Base-by-base conservation (phyloP, 345 rosid species). In the Citrus trifoliata region DNA sequence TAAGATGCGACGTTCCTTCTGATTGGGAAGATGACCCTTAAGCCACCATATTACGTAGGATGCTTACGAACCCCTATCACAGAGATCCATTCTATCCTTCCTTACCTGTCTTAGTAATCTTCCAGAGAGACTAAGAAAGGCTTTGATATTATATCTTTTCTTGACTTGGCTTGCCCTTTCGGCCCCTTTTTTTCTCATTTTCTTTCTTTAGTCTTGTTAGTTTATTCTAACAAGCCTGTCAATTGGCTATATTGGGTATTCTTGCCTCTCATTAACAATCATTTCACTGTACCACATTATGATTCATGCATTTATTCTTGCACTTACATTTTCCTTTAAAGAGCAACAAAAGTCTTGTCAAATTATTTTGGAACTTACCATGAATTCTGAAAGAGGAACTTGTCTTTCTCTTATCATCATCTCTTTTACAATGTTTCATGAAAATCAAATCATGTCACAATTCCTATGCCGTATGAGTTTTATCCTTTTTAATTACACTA, bases 1-100 rank as follows among this genome's bases (percentile, higher is more conserved):
- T 65, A 51, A 77, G 68, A 81, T 80, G 67, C 77, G 89, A 88
- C 82, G 81, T 85, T 71, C 53, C 83, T 83, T 84, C 89, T 67
- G 81, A 74, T 60, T 80, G 67, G 67, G 85, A 86, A 81, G 84
- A 80, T 71, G 89, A 86, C 88, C 42, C 35, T 21, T 70, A 71
- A 80, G 70, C 84, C 83, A 80, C 87, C 88, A 69, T 73, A 74
- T 74, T 67, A 86, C 85, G 80, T 80, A 70, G 40, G 53, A 70
- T 71, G 69, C 33, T 69, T 69, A 53, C 75, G 58, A 76, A 75
- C 48, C 66, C 73, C 35, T 53, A 7, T 76, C 16, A 53, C 33
- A 10, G 27, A 66, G 70, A 80, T 80, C 42, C 75, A 80, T 82
- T 46, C 13, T 46, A 46, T 46, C 51, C 51, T 46, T 46, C 48